Percentiles rank a stretch among this genome's conserved stretches.
Evolutionary conservation across 164 flowering plant genomes (phyloP).

Genomic region (Vitis labrusca): DNA sequence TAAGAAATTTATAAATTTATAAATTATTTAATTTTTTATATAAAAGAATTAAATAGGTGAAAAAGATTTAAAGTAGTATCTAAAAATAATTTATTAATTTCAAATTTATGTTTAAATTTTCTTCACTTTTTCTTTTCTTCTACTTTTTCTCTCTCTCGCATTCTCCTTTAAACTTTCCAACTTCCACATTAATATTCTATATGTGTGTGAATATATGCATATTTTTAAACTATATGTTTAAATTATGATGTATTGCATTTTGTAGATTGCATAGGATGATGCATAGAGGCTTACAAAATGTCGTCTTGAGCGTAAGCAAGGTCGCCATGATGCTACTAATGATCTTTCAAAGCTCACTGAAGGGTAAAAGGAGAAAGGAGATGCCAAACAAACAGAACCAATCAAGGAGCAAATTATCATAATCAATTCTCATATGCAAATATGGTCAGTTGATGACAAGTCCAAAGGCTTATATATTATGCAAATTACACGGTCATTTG

Average conservation of each 20-base stretch:
- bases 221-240: no score
- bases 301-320: slow-evolving; percentile 65
- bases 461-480: slow-evolving; percentile 60
- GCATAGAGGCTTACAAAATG: slow-evolving; percentile 55
- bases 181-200: no score
- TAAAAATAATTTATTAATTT: no score
- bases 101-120: no score
- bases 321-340: slow-evolving; percentile 61
- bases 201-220: no score
- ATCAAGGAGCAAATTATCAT: slow-evolving; percentile 32
- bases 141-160: no score
- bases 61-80: no score
- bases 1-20: no score
- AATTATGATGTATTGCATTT: not conserved
- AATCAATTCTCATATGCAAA: slow-evolving; percentile 50
- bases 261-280: slow-evolving; percentile 74
- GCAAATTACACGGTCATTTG: slow-evolving; percentile 21
- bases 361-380: slow-evolving; percentile 76
- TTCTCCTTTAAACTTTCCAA: no score
- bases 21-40: no score
- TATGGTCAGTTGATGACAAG: slow-evolving; percentile 54
- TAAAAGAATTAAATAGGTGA: no score
- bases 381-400: slow-evolving; percentile 22
- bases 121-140: no score
- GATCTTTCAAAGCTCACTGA: slow-evolving; percentile 80